Percentiles rank a stretch among this genome's conserved stretches.
phyloP scores from a whole-genome alignment of 352 stramenopile species.

The Globisporangium nunn region DNA sequence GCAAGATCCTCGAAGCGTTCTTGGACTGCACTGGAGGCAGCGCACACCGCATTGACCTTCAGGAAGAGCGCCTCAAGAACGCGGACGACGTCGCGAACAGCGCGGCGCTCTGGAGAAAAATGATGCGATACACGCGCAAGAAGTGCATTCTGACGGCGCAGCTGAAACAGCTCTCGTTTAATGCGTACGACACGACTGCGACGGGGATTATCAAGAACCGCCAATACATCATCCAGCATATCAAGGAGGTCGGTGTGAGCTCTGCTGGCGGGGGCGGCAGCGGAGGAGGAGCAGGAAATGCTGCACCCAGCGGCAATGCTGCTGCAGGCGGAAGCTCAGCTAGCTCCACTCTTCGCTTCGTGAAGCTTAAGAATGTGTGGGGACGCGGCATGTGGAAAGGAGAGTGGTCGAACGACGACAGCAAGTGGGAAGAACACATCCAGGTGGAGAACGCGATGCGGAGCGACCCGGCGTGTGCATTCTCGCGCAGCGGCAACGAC shows the following conservation, averaged over 20 bases:
- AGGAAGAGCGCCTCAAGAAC: slow-evolving; percentile 22
- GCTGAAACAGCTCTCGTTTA: slow-evolving; percentile 64
- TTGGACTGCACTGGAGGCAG: slow-evolving; percentile 86
- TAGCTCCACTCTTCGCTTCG: slow-evolving; percentile 41
- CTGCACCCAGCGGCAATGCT: background rate
- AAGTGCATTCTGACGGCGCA: slow-evolving; percentile 64
- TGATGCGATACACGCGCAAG: slow-evolving; percentile 49
- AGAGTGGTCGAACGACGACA: slow-evolving; percentile 79
- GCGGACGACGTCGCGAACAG: slow-evolving; percentile 12
- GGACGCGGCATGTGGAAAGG: slow-evolving; percentile 71
- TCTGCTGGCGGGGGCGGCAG: slow-evolving; percentile 3
- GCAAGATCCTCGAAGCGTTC: slow-evolving; percentile 76
- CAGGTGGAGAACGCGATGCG: slow-evolving; percentile 64
- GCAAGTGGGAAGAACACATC: slow-evolving; percentile 78
- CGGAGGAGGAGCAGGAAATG: background rate
- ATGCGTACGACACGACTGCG: slow-evolving; percentile 44
- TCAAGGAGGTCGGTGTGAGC: slow-evolving; percentile 45
- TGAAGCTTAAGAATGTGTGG: slow-evolving; percentile 83
- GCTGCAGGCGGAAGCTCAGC: background rate
- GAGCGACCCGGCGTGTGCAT: slow-evolving; percentile 47
- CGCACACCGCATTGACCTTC: slow-evolving; percentile 66
- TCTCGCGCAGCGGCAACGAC: slow-evolving; percentile 61
- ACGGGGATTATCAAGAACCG: slow-evolving; percentile 71
- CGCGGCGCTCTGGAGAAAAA: slow-evolving; percentile 50
- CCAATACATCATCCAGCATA: slow-evolving; percentile 64